These are phyloP conservation scores for Chalciporus sphaerocephalus DNA, from an alignment of 768 basidiomycete genomes.

Conservation along the genomic window DNA sequence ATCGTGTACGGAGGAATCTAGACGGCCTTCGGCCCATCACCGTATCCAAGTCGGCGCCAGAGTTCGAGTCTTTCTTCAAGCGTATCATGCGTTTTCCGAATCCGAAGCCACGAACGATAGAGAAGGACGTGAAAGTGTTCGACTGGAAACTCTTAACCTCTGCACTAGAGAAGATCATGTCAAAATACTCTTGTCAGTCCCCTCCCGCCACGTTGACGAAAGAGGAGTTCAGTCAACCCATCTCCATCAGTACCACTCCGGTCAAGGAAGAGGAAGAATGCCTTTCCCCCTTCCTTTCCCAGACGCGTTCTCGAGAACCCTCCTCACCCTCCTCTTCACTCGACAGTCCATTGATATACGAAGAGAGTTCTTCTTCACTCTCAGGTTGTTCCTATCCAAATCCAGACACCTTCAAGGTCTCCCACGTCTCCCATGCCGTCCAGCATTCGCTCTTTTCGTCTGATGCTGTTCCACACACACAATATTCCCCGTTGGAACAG, in stretches of 20 bases:
- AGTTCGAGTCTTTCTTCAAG: constrained; percentile 85
- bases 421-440: constrained; percentile 17
- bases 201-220: constrained; percentile 24
- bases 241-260: too few relatives aligned
- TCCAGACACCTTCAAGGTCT: constrained; percentile 16
- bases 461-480: constrained; percentile 17
- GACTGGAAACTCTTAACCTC: constrained; percentile 67
- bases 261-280: constrained; percentile 20
- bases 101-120: constrained; percentile 93
- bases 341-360: constrained; percentile 2
- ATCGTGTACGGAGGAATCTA: constrained; percentile 88
- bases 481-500: too few relatives aligned
- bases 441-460: constrained; percentile 16
- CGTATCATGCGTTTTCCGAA: constrained; percentile 94
- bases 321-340: constrained; percentile 17
- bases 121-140: constrained; percentile 92
- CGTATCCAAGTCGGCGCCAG: constrained; percentile 79
- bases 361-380: constrained; percentile 5
- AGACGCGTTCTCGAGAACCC: constrained; percentile 20
- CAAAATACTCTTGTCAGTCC: constrained; percentile 66
- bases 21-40: constrained; percentile 91
- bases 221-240: too few relatives aligned
- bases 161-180: constrained; percentile 74
- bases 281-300: constrained; percentile 29
- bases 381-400: constrained; percentile 10